Conservation (phyloP, 176 grass and related monocot species). For the Coix lacrymajobi region DNA sequence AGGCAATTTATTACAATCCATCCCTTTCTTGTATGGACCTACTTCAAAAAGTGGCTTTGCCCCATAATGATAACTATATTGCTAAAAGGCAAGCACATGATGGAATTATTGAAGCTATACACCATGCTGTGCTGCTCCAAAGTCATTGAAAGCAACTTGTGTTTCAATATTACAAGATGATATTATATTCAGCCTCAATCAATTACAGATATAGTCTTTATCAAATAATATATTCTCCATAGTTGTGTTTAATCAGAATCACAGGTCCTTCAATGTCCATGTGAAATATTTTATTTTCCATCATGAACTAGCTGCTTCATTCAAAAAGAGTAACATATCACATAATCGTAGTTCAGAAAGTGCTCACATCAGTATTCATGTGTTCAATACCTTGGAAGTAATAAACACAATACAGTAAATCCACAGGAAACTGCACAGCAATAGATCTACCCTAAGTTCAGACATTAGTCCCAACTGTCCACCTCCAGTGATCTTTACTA, state of each 20-base stretch:
- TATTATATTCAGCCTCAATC: background rate
- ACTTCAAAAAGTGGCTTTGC: background rate
- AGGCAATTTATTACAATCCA: background rate
- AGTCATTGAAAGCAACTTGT: background rate
- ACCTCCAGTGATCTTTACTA: background rate
- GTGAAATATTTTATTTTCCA: background rate
- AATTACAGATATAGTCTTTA: background rate
- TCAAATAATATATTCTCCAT: background rate
- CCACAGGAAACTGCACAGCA: background rate
- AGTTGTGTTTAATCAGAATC: background rate
- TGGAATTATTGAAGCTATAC: background rate
- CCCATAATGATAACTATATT: background rate
- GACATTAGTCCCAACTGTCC: background rate
- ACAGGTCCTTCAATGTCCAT: background rate
- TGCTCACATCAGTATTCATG: background rate
- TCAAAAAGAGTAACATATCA: background rate
- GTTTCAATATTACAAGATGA: background rate
- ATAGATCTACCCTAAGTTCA: background rate
- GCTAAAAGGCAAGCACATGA: background rate
- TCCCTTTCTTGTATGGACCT: background rate
- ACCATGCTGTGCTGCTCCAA: background rate
- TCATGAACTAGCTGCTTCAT: slow-evolving; percentile 2
- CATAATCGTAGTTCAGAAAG: background rate
- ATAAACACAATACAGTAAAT: background rate
- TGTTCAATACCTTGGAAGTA: background rate